Conservation (phyloP, 441 rosid species). For the Cnidoscolus chayamansa region DNA sequence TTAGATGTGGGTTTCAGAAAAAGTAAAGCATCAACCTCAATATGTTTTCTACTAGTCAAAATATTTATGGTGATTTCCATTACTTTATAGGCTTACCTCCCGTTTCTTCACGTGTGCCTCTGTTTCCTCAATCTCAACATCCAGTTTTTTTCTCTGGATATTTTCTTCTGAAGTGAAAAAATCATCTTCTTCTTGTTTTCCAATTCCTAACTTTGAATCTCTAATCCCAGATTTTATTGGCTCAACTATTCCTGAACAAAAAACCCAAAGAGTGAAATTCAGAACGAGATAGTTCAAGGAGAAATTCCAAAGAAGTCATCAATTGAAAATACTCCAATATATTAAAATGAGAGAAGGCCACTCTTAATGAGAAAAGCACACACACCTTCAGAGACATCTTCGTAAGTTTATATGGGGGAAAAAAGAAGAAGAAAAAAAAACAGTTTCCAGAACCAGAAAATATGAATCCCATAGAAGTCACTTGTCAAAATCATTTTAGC, state of each 20-base stretch:
- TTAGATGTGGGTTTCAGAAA: conserved; percentile 46
- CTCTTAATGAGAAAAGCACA: not conserved
- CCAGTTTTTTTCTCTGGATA: conserved; percentile 75
- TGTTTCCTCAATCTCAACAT: conserved; percentile 82
- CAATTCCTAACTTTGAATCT: conserved; percentile 77
- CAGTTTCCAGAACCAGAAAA: too few species aligned
- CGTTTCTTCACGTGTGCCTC: conserved; percentile 83
- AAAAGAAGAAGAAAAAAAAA: too few species aligned
- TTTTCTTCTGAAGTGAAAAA: conserved; percentile 89
- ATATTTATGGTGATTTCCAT: conserved; percentile 28
- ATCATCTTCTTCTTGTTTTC: conserved; percentile 93
- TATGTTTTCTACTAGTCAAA: conserved; percentile 31
- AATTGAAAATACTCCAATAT: not conserved
- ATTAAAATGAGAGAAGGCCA: not conserved
- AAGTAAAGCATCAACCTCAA: conserved; percentile 51
- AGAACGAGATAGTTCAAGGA: not conserved
- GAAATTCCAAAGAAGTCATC: not conserved
- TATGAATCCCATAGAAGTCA: too few species aligned
- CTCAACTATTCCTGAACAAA: conserved; percentile 56
- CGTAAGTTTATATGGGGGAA: not conserved
- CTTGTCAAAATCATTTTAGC: not conserved
- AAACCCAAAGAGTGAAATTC: conserved; percentile 10
- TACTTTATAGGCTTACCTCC: conserved; percentile 69
- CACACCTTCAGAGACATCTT: not conserved
- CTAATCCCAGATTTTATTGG: conserved; percentile 86